These are phyloP conservation scores for Paramyrothecium roridum DNA, from an alignment of 2,329 filamentous ascomycete species.

Conservation along the genomic window DNA sequence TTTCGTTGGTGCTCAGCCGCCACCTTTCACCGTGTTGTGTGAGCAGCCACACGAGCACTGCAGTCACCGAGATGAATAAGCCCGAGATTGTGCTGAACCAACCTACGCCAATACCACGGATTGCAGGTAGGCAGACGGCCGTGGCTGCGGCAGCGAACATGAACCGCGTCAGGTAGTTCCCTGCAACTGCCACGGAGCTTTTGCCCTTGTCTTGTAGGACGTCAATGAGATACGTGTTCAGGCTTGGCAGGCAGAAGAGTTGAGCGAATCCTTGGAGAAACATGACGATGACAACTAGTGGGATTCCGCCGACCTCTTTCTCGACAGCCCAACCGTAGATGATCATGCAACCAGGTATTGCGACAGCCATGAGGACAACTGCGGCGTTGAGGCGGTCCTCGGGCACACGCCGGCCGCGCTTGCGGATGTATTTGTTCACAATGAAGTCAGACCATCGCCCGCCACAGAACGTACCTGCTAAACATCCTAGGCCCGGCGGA, in stretches of 20 bases:
- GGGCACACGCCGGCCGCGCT: conserved; percentile 54
- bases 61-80: conserved; percentile 11
- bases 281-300: conserved; percentile 63
- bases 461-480: conserved; percentile 63
- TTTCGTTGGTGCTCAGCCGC: conserved; percentile 4
- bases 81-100: conserved; percentile 67
- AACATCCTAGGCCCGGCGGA: conserved; percentile 64
- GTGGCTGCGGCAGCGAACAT: conserved; percentile 66
- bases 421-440: conserved; percentile 43
- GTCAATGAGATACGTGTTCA: conserved; percentile 73
- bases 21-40: conserved; percentile 11
- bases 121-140: conserved; percentile 65
- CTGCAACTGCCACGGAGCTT: conserved; percentile 67
- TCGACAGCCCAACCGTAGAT: conserved; percentile 50
- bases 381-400: conserved; percentile 63
- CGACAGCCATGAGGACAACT: conserved; percentile 47
- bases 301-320: conserved; percentile 40
- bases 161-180: conserved; percentile 73
- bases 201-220: conserved; percentile 58
- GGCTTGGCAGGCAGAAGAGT: conserved; percentile 65
- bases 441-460: conserved; percentile 64
- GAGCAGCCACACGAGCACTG: conserved; percentile 10
- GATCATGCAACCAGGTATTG: conserved; percentile 57
- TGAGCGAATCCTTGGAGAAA: conserved; percentile 69
- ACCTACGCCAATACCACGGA: conserved; percentile 68